Conservation (phyloP, 176 grass and related monocot genomes). For the Chloris gayana region DNA sequence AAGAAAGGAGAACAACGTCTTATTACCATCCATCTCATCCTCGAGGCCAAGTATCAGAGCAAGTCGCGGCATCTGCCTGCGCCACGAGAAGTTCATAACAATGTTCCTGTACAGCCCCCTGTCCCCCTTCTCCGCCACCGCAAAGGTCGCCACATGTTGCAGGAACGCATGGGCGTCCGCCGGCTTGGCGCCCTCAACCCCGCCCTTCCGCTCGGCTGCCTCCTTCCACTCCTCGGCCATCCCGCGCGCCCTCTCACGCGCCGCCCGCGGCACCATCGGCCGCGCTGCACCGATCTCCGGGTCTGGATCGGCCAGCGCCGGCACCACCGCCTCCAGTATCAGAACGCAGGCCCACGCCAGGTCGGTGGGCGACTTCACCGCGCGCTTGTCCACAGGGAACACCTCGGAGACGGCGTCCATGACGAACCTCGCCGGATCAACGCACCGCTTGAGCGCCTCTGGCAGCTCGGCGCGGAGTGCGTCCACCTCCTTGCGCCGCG, state of each 20-base stretch:
- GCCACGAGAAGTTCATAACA: conserved; percentile 73
- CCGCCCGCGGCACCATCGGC: conserved; percentile 52
- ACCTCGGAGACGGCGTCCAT: conserved; percentile 65
- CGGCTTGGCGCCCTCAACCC: conserved; percentile 67
- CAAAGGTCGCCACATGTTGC: conserved; percentile 77
- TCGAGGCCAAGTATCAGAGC: conserved; percentile 74
- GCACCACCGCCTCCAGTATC: conserved; percentile 70
- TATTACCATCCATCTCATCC: conserved; percentile 77
- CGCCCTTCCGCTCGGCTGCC: conserved; percentile 54
- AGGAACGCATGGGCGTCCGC: conserved; percentile 77
- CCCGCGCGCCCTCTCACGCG: conserved; percentile 53
- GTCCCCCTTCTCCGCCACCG: conserved; percentile 64
- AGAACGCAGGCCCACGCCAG: conserved; percentile 82
- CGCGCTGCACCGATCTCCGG: conserved; percentile 56
- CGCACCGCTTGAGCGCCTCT: conserved; percentile 59
- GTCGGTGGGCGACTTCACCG: conserved; percentile 59
- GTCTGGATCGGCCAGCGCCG: conserved; percentile 67
- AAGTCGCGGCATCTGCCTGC: conserved; percentile 82
- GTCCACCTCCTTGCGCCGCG: conserved; percentile 77
- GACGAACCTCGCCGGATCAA: conserved; percentile 73
- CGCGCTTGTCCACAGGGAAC: conserved; percentile 66
- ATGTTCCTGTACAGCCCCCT: conserved; percentile 64
- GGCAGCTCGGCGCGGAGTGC: conserved; percentile 60
- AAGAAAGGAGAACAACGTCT: neutral
- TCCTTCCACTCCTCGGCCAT: conserved; percentile 81